Conservation (phyloP, 176 grass and related monocot genomes). For the Avena insularis region DNA sequence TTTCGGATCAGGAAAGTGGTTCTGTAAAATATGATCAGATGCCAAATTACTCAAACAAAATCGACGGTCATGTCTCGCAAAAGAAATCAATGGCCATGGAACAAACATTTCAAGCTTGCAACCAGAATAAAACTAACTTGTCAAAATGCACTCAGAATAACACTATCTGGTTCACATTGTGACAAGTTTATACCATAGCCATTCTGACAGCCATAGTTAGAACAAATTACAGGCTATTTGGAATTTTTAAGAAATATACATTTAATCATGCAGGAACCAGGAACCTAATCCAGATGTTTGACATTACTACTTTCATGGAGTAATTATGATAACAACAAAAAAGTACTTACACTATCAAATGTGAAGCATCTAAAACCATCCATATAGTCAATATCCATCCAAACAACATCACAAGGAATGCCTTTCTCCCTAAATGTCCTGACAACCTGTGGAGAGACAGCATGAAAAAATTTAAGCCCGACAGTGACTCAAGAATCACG, state of each 20-base stretch:
- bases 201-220: neutral
- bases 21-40: conserved; percentile 47
- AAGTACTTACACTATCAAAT: conserved; percentile 74
- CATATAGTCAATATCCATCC: conserved; percentile 99
- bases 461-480: conserved; percentile 23
- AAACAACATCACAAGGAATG: conserved; percentile 97
- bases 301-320: conserved; percentile 1
- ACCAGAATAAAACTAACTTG: neutral
- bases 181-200: neutral
- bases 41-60: conserved; percentile 30
- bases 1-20: conserved; percentile 78
- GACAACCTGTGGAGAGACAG: conserved; percentile 63
- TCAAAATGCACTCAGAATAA: conserved; percentile 18
- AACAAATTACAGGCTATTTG: neutral
- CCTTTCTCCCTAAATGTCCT: conserved; percentile 88
- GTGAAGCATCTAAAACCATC: conserved; percentile 97
- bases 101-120: neutral
- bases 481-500: conserved; percentile 30
- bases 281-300: neutral
- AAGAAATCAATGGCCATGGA: conserved; percentile 8
- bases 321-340: neutral
- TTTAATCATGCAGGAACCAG: neutral
- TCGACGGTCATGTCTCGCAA: neutral
- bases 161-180: neutral
- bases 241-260: conserved; percentile 10